These are phyloP conservation scores for Skeletonema menzelii DNA, from an alignment of 108 stramenopile genomes.

Conservation along the genomic window DNA sequence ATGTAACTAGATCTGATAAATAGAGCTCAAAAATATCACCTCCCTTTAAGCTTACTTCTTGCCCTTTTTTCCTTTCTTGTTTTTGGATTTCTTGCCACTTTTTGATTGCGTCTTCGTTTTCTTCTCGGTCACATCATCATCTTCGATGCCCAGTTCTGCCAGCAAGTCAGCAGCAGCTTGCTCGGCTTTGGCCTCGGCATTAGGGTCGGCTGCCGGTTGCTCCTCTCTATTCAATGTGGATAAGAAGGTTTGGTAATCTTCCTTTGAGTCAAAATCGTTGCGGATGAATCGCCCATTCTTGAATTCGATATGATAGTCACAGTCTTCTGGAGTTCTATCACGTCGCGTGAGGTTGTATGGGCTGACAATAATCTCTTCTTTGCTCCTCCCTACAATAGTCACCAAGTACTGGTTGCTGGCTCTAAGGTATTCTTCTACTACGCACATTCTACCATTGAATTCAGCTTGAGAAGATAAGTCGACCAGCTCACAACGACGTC, in stretches of 20 bases:
- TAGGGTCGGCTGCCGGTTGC: not conserved
- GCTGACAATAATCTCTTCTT: not conserved
- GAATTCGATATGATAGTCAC: conserved; percentile 2
- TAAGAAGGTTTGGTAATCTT: not conserved
- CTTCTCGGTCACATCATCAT: not conserved
- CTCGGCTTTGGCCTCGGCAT: not conserved
- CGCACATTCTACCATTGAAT: not conserved
- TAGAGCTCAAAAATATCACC: too few relatives aligned
- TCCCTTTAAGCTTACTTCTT: not conserved
- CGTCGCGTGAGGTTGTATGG: conserved; percentile 7
- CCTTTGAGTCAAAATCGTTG: conserved; percentile 7
- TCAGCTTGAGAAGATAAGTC: conserved; percentile 2
- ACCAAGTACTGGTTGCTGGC: not conserved
- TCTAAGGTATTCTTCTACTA: not conserved
- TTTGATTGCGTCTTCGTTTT: not conserved
- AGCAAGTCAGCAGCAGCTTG: conserved; percentile 9
- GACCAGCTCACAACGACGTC: conserved; percentile 7
- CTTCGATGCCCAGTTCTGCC: conserved; percentile 2
- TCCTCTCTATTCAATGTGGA: not conserved
- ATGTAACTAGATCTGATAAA: too few relatives aligned
- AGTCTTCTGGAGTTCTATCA: not conserved
- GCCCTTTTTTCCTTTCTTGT: conserved; percentile 2
- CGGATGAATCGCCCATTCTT: conserved; percentile 4
- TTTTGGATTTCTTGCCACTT: conserved; percentile 2
- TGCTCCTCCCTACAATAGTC: not conserved